phyloP scores from a whole-genome alignment of 2,329 filamentous ascomycete genomes.

The Apiospora saccharicola region DNA sequence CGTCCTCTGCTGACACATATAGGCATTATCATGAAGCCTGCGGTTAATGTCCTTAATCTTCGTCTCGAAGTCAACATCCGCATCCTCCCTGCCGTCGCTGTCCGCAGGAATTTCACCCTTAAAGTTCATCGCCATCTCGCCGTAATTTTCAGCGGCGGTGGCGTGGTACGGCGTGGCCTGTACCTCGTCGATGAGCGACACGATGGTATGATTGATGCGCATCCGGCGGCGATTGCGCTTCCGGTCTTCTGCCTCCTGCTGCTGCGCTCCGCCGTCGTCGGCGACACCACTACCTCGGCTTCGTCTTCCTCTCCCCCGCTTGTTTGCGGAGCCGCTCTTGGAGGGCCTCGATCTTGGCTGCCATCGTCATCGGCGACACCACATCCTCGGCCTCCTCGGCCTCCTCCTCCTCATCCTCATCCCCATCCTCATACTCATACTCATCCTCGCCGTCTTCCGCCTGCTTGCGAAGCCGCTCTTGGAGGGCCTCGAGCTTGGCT shows the following conservation, averaged over 20 bases:
- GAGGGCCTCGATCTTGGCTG: neutral
- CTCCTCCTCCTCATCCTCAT: too few relatives aligned
- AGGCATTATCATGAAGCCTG: neutral
- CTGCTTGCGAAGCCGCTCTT: neutral
- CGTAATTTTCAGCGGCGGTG: too few relatives aligned
- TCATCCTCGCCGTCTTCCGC: too few relatives aligned
- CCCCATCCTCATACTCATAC: too few relatives aligned
- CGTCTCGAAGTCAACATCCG: neutral
- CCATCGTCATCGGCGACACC: too few relatives aligned
- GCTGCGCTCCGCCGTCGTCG: neutral
- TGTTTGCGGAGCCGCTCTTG: neutral
- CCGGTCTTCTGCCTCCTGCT: neutral
- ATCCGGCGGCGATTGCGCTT: neutral
- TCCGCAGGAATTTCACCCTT: neutral
- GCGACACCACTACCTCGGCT: neutral
- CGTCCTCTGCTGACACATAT: neutral
- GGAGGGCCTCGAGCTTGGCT: neutral
- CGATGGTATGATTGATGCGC: constrained; percentile 4
- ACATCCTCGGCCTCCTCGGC: too few relatives aligned
- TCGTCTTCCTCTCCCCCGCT: too few relatives aligned
- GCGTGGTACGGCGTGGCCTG: neutral
- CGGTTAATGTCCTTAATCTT: neutral
- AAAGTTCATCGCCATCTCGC: neutral
- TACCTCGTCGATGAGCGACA: neutral
- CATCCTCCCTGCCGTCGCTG: neutral